Evolutionary conservation across 1,284 basidiomycete genomes (phyloP).

Genomic region (Ustilago lituana): DNA sequence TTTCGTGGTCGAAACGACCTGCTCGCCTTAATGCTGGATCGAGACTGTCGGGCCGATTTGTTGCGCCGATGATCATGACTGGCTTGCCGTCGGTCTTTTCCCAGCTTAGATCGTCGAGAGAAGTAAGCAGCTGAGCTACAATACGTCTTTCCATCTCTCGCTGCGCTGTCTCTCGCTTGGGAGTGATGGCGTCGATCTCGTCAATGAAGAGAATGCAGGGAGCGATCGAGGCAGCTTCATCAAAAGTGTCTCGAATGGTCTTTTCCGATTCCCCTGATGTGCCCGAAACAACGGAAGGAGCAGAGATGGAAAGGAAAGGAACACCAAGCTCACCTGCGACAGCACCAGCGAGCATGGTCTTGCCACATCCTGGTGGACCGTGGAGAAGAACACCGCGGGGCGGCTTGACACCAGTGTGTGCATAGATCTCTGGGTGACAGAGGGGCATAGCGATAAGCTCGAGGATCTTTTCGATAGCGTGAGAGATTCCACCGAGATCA

Average conservation of each 20-base stretch:
- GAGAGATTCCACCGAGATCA: constrained; percentile 86
- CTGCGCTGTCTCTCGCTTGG: constrained; percentile 89
- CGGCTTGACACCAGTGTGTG: constrained; percentile 89
- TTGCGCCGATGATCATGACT: constrained; percentile 93
- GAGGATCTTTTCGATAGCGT: constrained; percentile 88
- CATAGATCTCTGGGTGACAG: constrained; percentile 92
- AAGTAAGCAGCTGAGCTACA: constrained; percentile 94
- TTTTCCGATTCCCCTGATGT: constrained; percentile 99
- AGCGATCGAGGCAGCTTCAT: constrained; percentile 69
- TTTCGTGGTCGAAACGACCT: constrained; percentile 96
- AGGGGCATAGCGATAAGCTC: constrained; percentile 95
- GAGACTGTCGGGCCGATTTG: constrained; percentile 91
- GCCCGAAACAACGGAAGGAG: constrained; percentile 92
- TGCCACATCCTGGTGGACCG: constrained; percentile 96
- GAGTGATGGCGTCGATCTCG: constrained; percentile 97
- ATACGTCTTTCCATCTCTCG: constrained; percentile 97
- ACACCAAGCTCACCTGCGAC: constrained; percentile 83
- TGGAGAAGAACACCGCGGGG: constrained; percentile 93
- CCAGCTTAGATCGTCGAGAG: constrained; percentile 93
- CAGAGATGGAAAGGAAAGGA: constrained; percentile 91
- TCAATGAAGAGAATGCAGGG: constrained; percentile 71
- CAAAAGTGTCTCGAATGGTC: constrained; percentile 92
- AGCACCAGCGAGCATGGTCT: constrained; percentile 71
- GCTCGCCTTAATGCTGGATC: constrained; percentile 92
- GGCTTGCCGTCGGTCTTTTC: constrained; percentile 75